Evolutionary conservation across 495 filamentous ascomycete genomes (phyloP).

Genomic region (Neurospora sp.): DNA sequence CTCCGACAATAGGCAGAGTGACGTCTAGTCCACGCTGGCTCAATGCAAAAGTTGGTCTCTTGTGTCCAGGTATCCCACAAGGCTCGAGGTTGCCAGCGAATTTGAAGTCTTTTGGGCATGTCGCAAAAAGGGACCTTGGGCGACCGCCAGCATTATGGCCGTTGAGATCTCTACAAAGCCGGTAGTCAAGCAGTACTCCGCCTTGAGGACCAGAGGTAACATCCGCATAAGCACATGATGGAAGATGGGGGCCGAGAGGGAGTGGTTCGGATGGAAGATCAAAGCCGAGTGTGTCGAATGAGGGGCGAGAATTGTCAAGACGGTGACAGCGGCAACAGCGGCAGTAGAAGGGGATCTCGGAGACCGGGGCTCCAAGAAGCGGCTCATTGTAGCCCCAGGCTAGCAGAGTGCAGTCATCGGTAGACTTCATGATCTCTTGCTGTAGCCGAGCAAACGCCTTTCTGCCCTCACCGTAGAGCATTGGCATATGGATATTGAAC

Average conservation of each 20-base stretch:
- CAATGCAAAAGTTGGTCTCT: neutral
- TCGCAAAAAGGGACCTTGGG: neutral
- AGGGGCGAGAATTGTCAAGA: neutral
- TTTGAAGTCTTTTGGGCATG: neutral
- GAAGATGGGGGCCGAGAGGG: neutral
- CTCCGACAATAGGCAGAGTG: neutral
- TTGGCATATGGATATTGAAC: slow-evolving; percentile 27
- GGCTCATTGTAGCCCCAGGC: neutral
- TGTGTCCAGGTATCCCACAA: neutral
- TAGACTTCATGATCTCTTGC: slow-evolving; percentile 19
- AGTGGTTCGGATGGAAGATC: neutral
- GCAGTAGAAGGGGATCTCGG: neutral
- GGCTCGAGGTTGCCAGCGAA: neutral
- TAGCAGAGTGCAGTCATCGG: slow-evolving; percentile 16
- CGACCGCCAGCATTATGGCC: neutral
- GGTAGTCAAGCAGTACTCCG: neutral
- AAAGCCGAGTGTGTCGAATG: neutral
- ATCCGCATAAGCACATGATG: neutral
- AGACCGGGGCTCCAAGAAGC: neutral
- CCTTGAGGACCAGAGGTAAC: neutral
- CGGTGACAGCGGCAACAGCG: neutral
- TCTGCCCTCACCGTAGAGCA: slow-evolving; percentile 28
- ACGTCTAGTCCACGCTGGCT: neutral
- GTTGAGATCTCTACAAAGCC: neutral
- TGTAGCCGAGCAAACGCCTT: slow-evolving; percentile 26